A percentile compares a stretch with the other conserved stretches of the same genome.
Conservation (phyloP, 495 filamentous ascomycete species). For the Daldinia grandis region DNA sequence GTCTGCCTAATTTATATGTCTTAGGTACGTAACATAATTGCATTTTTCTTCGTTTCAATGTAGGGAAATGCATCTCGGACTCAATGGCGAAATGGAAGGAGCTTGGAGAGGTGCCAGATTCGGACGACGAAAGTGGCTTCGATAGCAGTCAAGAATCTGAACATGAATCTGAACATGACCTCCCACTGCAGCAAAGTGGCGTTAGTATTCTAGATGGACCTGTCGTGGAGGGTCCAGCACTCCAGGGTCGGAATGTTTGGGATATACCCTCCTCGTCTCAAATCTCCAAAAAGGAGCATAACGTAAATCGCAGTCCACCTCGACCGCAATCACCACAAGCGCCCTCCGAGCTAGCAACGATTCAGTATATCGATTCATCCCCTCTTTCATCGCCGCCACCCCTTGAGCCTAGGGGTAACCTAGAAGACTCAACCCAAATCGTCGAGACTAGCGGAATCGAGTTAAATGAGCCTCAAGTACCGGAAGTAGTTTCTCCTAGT, state of each 20-base stretch:
- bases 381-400: conserved; percentile 31
- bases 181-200: conserved; percentile 11
- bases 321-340: conserved; percentile 3
- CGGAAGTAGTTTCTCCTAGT: conserved; percentile 6
- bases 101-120: conserved; percentile 65
- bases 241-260: conserved; percentile 31
- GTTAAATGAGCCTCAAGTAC: neutral
- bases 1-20: conserved; percentile 17
- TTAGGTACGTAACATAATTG: conserved; percentile 39
- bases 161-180: conserved; percentile 42
- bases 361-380: conserved; percentile 13
- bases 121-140: conserved; percentile 61
- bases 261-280: conserved; percentile 41
- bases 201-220: neutral
- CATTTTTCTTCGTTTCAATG: neutral
- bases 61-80: conserved; percentile 41
- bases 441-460: neutral
- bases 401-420: conserved; percentile 9
- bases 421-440: neutral
- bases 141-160: conserved; percentile 52
- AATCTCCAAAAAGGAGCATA: conserved; percentile 10
- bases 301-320: conserved; percentile 8
- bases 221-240: neutral
- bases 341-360: conserved; percentile 9
- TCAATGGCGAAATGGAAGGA: conserved; percentile 66